Evolutionary conservation across 208 protist species (phyloP), one percentile per base, ranked within the genome.

Genomic region (Strigomonas culicis): DNA sequence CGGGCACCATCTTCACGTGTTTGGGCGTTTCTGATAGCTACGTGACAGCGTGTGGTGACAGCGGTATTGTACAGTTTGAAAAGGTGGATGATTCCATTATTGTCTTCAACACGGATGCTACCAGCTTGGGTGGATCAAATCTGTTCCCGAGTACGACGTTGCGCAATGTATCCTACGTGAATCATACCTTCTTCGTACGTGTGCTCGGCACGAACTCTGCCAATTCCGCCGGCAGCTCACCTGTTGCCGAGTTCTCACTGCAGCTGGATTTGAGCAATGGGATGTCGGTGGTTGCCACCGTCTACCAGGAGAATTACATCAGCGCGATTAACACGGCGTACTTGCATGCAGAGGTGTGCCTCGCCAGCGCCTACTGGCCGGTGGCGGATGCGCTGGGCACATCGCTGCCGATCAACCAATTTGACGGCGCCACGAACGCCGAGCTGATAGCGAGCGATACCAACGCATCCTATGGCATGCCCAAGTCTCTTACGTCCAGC

Each of bases 271-370:
- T 91, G 59, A 68, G 43, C 41, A 79, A 72, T 58, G 66, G 51
- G 10, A 62, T 88, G 63, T 52, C 27, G 19, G 74, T 90, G 68
- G 59, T 75, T 41, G 66, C 93, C 15, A 47, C 71, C 19, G 77
- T 95, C 47, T 74, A 90, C 59, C 89, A 95, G 68, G 64, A 59
- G 57, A 77, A 84, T 64, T 90, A 92, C 66, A 79, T 95, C 58
- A 89, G 74, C 55, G 74, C 80, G 52, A 75, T 94, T 49, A 87
- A 90, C 74, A 80, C 72, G 13, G 68, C 63, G 27, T 78, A 73
- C 57, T 49, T 90, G 27, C 53, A 70, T 30, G 59, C 75, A 46
- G 34, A 65, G 56, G 24, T 85, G 32, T 94, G 85, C 65, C 77
- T 82, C 25, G 50, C 88, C 41, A 91, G 76, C 39, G 69, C 78